These are phyloP conservation scores for Acer saccharum DNA, from an alignment of 345 rosid species.

Conservation along the genomic window DNA sequence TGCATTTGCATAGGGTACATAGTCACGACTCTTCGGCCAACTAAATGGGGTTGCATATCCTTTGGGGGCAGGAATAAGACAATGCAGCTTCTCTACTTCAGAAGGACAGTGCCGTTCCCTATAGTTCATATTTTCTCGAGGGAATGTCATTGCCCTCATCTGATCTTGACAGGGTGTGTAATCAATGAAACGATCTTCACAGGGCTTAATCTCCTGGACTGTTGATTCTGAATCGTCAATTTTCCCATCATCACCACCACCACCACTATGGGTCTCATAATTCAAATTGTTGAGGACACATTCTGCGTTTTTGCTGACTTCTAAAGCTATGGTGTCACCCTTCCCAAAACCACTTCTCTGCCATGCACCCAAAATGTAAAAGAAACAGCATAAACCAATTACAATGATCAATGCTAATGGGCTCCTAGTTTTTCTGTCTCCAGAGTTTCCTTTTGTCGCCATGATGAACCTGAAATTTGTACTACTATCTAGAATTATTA, in stretches of 20 bases:
- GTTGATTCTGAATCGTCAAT: slow-evolving; percentile 26
- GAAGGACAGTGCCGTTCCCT: slow-evolving; percentile 72
- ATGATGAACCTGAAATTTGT: slow-evolving; percentile 21
- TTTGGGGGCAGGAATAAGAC: slow-evolving; percentile 67
- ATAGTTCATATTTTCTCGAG: slow-evolving; percentile 60
- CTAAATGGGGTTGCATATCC: slow-evolving; percentile 68
- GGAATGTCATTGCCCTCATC: slow-evolving; percentile 59
- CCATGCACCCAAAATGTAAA: slow-evolving; percentile 73
- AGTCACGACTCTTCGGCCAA: slow-evolving; percentile 81
- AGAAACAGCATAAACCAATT: slow-evolving; percentile 57
- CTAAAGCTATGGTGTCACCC: slow-evolving; percentile 58
- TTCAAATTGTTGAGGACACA: slow-evolving; percentile 50
- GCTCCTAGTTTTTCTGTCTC: slow-evolving; percentile 45
- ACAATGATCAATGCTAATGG: slow-evolving; percentile 46
- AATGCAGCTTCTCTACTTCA: slow-evolving; percentile 51
- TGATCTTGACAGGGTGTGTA: slow-evolving; percentile 78
- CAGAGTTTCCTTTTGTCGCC: slow-evolving; percentile 38
- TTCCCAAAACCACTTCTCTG: slow-evolving; percentile 72
- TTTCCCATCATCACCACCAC: slow-evolving; percentile 30
- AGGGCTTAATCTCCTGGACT: slow-evolving; percentile 41
- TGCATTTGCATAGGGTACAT: slow-evolving; percentile 69
- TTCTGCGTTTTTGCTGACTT: slow-evolving; percentile 49
- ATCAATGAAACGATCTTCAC: slow-evolving; percentile 48
- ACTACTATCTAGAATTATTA: not conserved
- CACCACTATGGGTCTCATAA: slow-evolving; percentile 53